Percentiles rank a stretch among this genome's conserved stretches.
These are phyloP conservation scores for Waitea zeae DNA, from an alignment of 1,284 basidiomycete genomes.

Conservation along the genomic window DNA sequence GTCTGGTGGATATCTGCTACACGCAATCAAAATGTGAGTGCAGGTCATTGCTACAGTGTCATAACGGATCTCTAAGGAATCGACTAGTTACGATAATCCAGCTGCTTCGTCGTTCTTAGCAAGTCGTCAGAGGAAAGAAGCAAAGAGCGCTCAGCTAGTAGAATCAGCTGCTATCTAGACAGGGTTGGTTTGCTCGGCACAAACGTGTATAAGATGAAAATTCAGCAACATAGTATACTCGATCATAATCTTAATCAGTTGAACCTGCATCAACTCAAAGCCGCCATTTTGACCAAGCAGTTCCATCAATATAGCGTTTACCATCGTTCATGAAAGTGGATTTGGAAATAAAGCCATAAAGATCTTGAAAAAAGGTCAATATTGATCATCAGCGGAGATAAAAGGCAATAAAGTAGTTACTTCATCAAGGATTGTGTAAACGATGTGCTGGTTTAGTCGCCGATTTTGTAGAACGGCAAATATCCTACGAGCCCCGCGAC, in stretches of 20 bases:
- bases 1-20: slow-evolving; percentile 78
- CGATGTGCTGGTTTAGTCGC: slow-evolving; percentile 82
- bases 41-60: neutral
- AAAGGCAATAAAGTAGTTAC: slow-evolving; percentile 19
- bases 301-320: too few species aligned
- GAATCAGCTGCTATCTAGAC: too few species aligned
- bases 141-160: too few species aligned
- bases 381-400: neutral
- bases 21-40: slow-evolving; percentile 71
- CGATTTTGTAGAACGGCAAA: slow-evolving; percentile 89
- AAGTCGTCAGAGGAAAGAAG: slow-evolving; percentile 17
- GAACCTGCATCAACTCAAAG: too few species aligned
- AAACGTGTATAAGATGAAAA: too few species aligned
- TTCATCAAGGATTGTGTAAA: slow-evolving; percentile 79
- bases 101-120: slow-evolving; percentile 31
- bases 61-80: slow-evolving; percentile 1
- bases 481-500: slow-evolving; percentile 77
- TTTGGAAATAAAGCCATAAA: slow-evolving; percentile 48
- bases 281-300: too few species aligned
- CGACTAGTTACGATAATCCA: slow-evolving; percentile 45
- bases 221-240: too few species aligned
- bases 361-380: slow-evolving; percentile 20
- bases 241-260: too few species aligned
- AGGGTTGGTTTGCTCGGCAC: too few species aligned
- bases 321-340: too few species aligned